These are phyloP conservation scores for Lasiosphaeria ovina DNA, from an alignment of 495 filamentous ascomycete species.

Conservation along the genomic window DNA sequence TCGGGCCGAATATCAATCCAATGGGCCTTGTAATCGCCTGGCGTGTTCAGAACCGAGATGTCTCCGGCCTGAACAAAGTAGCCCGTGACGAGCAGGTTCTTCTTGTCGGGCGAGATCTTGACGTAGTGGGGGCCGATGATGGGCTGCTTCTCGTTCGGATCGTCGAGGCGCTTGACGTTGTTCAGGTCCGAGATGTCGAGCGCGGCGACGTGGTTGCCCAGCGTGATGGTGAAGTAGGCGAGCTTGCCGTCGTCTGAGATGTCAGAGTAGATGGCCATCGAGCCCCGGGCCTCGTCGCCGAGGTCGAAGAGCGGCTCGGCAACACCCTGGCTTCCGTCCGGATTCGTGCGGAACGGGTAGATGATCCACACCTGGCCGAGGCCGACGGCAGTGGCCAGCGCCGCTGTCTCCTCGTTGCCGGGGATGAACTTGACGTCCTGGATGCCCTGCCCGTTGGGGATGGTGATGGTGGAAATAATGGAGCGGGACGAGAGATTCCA, in stretches of 20 bases:
- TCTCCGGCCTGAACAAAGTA: conserved; percentile 65
- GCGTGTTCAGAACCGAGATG: conserved; percentile 61
- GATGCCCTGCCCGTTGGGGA: conserved; percentile 59
- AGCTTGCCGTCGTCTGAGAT: conserved; percentile 58
- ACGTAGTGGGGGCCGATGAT: conserved; percentile 62
- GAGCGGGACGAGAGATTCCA: conserved; percentile 53
- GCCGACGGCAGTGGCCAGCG: conserved; percentile 60
- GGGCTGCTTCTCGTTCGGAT: conserved; percentile 57
- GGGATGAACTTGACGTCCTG: conserved; percentile 68
- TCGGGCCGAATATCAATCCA: conserved; percentile 59
- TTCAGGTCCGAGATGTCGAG: conserved; percentile 61
- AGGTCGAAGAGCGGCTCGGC: conserved; percentile 59
- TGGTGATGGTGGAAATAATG: conserved; percentile 61
- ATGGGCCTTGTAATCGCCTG: conserved; percentile 60
- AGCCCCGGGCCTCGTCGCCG: conserved; percentile 54
- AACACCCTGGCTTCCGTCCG: conserved; percentile 53
- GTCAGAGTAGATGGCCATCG: conserved; percentile 61
- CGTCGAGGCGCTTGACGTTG: conserved; percentile 59
- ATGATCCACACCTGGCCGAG: conserved; percentile 65
- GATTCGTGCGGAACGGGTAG: conserved; percentile 56
- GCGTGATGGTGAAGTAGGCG: conserved; percentile 60
- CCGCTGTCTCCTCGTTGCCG: conserved; percentile 56
- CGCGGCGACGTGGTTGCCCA: conserved; percentile 61
- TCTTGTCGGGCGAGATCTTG: conserved; percentile 63
- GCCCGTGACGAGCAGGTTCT: conserved; percentile 60